Base-by-base conservation (phyloP, 2,329 filamentous ascomycete genomes). In the Cadophora sp. region DNA sequence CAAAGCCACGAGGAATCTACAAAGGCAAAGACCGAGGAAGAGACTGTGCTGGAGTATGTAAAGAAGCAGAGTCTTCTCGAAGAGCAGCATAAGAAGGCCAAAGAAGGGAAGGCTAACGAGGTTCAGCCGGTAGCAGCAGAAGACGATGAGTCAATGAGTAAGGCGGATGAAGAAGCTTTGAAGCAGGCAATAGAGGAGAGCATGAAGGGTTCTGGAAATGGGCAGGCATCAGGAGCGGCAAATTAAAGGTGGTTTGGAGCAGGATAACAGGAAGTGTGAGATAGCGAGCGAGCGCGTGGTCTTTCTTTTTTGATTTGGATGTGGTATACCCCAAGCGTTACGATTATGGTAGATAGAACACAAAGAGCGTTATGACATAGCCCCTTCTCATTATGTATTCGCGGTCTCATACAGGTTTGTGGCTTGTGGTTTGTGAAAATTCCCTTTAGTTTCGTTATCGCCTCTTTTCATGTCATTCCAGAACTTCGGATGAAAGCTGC, bases 11-110 rank as follows among this genome's bases (percentile, higher is more conserved):
- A 71, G 24, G 62, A 73, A 4, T 78, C 81, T 43, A 76, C 78
- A 58, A 79, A 76, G 45, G 77, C 80, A 63, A 82, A 79, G 74
- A 86, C 83, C 0, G 91, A 94, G 74, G 91, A 94, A 75, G 87
- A 93, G 65, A 87, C 91, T 66, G 86, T 94, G 9, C 78, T 94
- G 76, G 90, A 93, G 73, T 93, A 92, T 77, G 84, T 93, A 48
- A 91, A 90, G 82, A 91, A 89, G 80, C 90, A 94, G 80, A 93
- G 90, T 76, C 76, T 93, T 50, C 83, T 86, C 0, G 92, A 95
- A 78, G 89, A 89, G 71, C 83, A 89, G 75, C 79, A 82, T 71
- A 72, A 51, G 62, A 50, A 66, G 53, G 51, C 55, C 50, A 51
- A 66, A 2, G 58, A 64, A 41, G 68, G 65, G 20, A 65, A 67